Evolutionary conservation across 208 protist species (phyloP).

Genomic region (Leishmania martiniquensis): DNA sequence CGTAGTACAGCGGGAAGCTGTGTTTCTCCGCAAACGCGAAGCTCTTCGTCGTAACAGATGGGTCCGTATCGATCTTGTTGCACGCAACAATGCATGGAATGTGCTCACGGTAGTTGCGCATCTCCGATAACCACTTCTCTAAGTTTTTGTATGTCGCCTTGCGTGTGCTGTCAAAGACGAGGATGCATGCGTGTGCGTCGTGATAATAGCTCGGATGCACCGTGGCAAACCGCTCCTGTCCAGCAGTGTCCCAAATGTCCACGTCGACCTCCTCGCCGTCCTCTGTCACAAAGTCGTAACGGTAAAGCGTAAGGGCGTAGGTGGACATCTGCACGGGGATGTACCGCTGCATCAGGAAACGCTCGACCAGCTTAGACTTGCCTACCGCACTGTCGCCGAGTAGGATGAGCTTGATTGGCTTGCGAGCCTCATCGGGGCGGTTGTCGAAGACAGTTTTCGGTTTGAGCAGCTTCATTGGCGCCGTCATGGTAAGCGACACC

Average conservation of each 20-base stretch:
- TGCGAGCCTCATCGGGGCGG: slow-evolving; percentile 70
- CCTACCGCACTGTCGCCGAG: slow-evolving; percentile 96
- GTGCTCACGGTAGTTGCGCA: slow-evolving; percentile 90
- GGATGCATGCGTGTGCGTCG: slow-evolving; percentile 92
- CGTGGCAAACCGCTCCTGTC: slow-evolving; percentile 92
- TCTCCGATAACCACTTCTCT: slow-evolving; percentile 94
- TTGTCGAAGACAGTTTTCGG: slow-evolving; percentile 77
- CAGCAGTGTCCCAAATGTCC: slow-evolving; percentile 94
- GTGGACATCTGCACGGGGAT: slow-evolving; percentile 93
- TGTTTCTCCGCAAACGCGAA: slow-evolving; percentile 95
- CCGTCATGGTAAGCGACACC: slow-evolving; percentile 17
- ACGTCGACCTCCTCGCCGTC: slow-evolving; percentile 79
- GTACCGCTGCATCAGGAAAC: slow-evolving; percentile 96
- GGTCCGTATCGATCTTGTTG: slow-evolving; percentile 96
- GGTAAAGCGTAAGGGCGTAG: slow-evolving; percentile 93
- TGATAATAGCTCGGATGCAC: slow-evolving; percentile 97
- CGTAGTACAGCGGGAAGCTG: slow-evolving; percentile 92
- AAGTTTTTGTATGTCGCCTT: slow-evolving; percentile 97
- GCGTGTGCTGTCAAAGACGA: slow-evolving; percentile 95
- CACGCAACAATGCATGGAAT: slow-evolving; percentile 94
- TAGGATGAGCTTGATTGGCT: slow-evolving; percentile 94
- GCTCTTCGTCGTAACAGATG: slow-evolving; percentile 77
- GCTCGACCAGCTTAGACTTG: slow-evolving; percentile 96
- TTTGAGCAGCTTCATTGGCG: slow-evolving; percentile 47
- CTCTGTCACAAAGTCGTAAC: slow-evolving; percentile 85